Base-by-base conservation (phyloP, 495 filamentous ascomycete genomes). In the Xylaria sp. region DNA sequence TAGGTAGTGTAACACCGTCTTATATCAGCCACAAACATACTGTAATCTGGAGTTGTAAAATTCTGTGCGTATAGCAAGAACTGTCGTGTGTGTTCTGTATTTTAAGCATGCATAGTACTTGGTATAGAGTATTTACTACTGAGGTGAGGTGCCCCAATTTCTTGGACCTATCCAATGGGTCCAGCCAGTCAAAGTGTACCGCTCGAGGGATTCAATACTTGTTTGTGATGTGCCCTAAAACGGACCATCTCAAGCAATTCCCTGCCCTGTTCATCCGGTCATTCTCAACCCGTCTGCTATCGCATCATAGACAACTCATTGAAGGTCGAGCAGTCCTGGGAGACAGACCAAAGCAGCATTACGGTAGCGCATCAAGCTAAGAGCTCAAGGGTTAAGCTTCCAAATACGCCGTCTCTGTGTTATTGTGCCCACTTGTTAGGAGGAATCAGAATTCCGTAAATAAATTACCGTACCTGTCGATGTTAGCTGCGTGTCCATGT, bases 391-490 rank as follows among this genome's bases (percentile, higher is more conserved):
- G 29, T 29, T 26, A 40, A 19, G 48, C 17, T 1, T 21, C 17
- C n/a, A 59, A 37, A 29, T 14, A 65, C 35, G 55, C 17, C 26
- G 17, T 41, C 37, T 69, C 9, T 11, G 33, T 44, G 33, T 64
- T 46, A 58, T 61, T 64, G 53, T 33, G 58, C 31, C 46, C 26
- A 29, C 62, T 31, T 37, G 29, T 43, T 35, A 44, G 62, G 55
- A 43, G 61, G 53, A 55, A 67, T 85, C 83, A 92, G 77, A 94
- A 94, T 62, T 94, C 92, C 52, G 83, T 83, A 85, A 94, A 94
- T 61, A 93, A 79, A 77, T 92, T 85, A 50, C 89, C 90, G 74
- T 90, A 88, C 77, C 92, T 93, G 75, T 69, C 48, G 5, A 48
- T 41, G 71, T 77, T 67, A 81, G 72, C 52, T 69, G 14, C 9